Evolutionary conservation across 805 yeast species (phyloP), one percentile per base, ranked within the genome.

Genomic region (Kodamaea fukazawae): DNA sequence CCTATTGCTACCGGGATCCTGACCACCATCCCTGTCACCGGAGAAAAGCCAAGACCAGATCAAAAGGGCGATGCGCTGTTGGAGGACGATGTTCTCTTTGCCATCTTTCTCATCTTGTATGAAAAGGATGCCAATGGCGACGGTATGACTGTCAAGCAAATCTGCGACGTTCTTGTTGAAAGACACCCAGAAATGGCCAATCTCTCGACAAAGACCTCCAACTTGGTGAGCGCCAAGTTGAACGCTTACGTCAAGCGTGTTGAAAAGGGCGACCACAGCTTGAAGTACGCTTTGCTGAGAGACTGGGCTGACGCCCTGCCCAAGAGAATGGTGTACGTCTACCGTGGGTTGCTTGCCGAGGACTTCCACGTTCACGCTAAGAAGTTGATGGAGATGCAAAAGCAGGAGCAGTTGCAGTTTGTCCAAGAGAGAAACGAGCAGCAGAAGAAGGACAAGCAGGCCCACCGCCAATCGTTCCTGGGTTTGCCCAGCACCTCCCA

Each of bases 281-380:
- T 86, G 52, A 75, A 75, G 42, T 86, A 86, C 59, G 87, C 91
- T 13, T 64, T 86, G 31, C 81, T 88, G 1, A 76, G 95, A 63
- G 93, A 86, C 60, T 86, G 95, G 95, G 91, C 95, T 3, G 91
- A 85, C 59, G 88, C 91, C 12, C 80, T 88, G 2, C 95, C 95
- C 37, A 82, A 86, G 54, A 73, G 95, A 67, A 86, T 86, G 95
- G 89, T 86, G 18, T 86, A 86, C 54, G 89, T 84, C 36, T 86
- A 86, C 60, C 78, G 93, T 53, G 95, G 95, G 28, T 64, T 83
- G 20, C 67, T 86, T 45, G 76, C 91, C 22, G 72, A 78, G n/a
- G 90, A 85, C 56, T 86, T 82, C 61, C 82, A 81, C 50, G 63
- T 79, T 29, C 86, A 81, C 55, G 91, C 86, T 6, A 76, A 79